Base-by-base conservation (phyloP, 2,329 filamentous ascomycete genomes). In the Penicillium aurantiogriseum region DNA sequence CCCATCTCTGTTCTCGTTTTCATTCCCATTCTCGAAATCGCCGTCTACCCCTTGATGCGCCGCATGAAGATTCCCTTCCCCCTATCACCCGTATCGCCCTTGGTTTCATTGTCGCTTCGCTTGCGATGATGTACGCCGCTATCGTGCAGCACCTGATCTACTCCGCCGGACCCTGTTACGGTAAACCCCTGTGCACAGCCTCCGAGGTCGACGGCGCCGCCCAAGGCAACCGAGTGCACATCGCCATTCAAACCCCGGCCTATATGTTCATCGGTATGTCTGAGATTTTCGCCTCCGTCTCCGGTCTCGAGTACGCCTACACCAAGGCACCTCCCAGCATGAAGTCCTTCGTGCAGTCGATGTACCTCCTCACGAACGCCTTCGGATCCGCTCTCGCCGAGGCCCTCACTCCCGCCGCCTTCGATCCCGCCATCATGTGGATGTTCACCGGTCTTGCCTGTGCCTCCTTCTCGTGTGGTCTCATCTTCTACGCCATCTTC, bases 1-100 rank as follows among this genome's bases (percentile, higher is more conserved):
- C 88, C 89, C 6, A 84, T 92, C 62, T 84, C 88, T 27, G 84
- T 92, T 60, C 83, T 92, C 65, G 85, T 92, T 68, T 83, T 92
- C 74, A 88, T 91, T 48, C 88, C 88, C 3, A 76, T 92, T 60
- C 82, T 86, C 62, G 89, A 92, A 69, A 80, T 79, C 29, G n/a
- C 86, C 38, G 65, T 92, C 57, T 92, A 91, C 74, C 90, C 89
- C 0, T 69, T 80, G 19, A 81, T 92, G 56, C 85, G 86, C 67
- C 85, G 82, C 67, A 58, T 81, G 29, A 83, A 83, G 44, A 81
- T 91, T 70, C 78, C 80, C 54, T 90, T 92, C 78, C 88, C 0
- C 90, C 88, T 42, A 88, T 92, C 76, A 91, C 88, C 79, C 87
- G 87, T 71, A 91, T 92, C 75, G 81, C 87, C 1, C 72, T 80